phyloP scores from a whole-genome alignment of 2,329 filamentous ascomycete genomes.

The Corinectria fuckeliana region DNA sequence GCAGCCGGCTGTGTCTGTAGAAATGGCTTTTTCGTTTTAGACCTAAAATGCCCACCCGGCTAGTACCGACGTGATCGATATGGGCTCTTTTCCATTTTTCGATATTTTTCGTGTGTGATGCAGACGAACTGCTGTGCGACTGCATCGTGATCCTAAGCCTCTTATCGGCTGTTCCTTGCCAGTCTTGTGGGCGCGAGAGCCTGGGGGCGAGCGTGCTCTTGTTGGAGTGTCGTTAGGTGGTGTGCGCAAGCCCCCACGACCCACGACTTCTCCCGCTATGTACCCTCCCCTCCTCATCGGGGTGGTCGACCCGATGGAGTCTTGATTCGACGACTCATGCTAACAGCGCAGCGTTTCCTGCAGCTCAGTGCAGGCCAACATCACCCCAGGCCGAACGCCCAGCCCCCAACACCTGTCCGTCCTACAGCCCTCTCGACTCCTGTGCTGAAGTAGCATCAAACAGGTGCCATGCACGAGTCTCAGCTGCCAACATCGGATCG shows the following conservation, averaged over 20 bases:
- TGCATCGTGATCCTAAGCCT: not conserved
- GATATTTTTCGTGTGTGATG: not conserved
- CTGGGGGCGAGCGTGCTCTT: conserved; percentile 1
- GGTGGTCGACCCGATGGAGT: conserved; percentile 34
- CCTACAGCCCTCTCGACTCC: conserved; percentile 4
- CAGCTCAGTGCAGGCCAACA: conserved; percentile 18
- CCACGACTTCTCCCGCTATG: conserved; percentile 21
- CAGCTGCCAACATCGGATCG: conserved; percentile 23
- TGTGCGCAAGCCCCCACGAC: conserved; percentile 14
- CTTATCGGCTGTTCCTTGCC: not conserved
- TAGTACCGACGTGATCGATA: not conserved
- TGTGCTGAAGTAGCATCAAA: conserved; percentile 4
- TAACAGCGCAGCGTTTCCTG: conserved; percentile 33
- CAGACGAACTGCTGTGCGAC: not conserved
- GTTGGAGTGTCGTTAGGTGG: conserved; percentile 15
- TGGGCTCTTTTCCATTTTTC: not conserved
- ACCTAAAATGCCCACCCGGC: not conserved
- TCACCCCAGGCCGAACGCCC: not conserved
- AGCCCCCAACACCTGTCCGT: conserved; percentile 9
- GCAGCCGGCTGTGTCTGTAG: not conserved
- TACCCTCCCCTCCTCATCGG: conserved; percentile 28
- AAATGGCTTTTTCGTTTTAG: not conserved
- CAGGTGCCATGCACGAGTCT: conserved; percentile 8
- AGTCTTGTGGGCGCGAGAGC: conserved; percentile 2
- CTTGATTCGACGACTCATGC: conserved; percentile 39